These are phyloP conservation scores for Eucalyptus viminalis DNA, from an alignment of 345 rosid species.

Conservation along the genomic window DNA sequence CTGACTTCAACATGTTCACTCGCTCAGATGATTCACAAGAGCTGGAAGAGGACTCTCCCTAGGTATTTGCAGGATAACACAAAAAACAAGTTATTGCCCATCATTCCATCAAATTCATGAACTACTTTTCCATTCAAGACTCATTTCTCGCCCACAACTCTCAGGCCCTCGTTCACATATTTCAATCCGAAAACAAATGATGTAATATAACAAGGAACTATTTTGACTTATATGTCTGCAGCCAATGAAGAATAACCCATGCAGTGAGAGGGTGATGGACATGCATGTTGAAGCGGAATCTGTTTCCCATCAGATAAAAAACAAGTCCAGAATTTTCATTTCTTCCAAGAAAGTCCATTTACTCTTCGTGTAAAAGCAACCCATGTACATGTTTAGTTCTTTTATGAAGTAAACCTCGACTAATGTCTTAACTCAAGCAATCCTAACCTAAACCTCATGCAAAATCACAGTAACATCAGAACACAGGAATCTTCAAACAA, in stretches of 20 bases:
- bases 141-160: background rate
- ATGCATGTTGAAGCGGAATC: background rate
- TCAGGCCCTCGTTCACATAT: background rate
- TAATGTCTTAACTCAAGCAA: background rate
- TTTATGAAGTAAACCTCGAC: background rate
- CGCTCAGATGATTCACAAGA: slow-evolving; percentile 20
- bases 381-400: background rate
- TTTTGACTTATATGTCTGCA: background rate
- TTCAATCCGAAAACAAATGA: background rate
- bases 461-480: background rate
- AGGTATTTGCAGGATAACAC: background rate
- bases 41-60: background rate
- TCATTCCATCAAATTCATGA: background rate
- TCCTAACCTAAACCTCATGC: background rate
- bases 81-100: background rate
- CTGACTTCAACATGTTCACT: slow-evolving; percentile 19
- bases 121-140: background rate
- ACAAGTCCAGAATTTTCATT: background rate
- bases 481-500: background rate
- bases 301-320: background rate
- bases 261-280: background rate
- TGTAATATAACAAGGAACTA: background rate
- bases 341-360: background rate
- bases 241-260: background rate
- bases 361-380: background rate